Conservation (phyloP, 2,329 filamentous ascomycete genomes). For the Fusarium sp. region DNA sequence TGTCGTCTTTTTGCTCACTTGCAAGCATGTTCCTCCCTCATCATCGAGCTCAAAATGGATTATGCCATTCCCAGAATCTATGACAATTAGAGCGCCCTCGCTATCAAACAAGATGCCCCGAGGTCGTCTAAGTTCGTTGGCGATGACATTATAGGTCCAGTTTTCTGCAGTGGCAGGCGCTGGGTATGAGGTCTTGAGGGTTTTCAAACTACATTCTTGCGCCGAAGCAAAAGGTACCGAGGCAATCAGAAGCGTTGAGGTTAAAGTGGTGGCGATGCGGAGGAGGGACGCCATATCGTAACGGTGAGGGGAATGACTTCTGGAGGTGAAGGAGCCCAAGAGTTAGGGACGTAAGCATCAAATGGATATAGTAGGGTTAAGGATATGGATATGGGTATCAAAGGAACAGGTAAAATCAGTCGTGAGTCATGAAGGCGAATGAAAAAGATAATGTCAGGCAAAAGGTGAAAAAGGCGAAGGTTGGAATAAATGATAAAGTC, state of each 20-base stretch:
- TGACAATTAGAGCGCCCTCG: conserved; percentile 62
- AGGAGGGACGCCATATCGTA: conserved; percentile 31
- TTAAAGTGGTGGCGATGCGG: conserved; percentile 24
- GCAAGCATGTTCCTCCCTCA: conserved; percentile 59
- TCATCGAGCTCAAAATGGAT: conserved; percentile 60
- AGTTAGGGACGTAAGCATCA: neutral
- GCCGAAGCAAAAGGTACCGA: conserved; percentile 15
- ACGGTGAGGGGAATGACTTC: conserved; percentile 22
- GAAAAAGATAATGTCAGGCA: conserved; percentile 3
- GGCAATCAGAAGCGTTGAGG: conserved; percentile 12
- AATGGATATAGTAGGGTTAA: neutral
- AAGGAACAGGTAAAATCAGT: conserved; percentile 2
- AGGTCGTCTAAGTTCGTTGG: conserved; percentile 59
- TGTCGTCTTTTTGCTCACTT: conserved; percentile 55
- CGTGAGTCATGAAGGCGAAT: conserved; percentile 11
- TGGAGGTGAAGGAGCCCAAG: neutral
- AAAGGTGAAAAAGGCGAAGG: neutral
- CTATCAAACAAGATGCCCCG: conserved; percentile 64
- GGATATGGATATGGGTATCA: conserved; percentile 7
- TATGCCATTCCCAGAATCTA: conserved; percentile 62
- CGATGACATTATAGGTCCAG: conserved; percentile 63
- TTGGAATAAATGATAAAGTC: conserved; percentile 3
- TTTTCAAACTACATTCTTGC: conserved; percentile 37
- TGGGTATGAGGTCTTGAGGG: conserved; percentile 55
- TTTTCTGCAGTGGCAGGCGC: conserved; percentile 58